phyloP scores from a whole-genome alignment of 805 yeast species.

The Ogataea methylovora region DNA sequence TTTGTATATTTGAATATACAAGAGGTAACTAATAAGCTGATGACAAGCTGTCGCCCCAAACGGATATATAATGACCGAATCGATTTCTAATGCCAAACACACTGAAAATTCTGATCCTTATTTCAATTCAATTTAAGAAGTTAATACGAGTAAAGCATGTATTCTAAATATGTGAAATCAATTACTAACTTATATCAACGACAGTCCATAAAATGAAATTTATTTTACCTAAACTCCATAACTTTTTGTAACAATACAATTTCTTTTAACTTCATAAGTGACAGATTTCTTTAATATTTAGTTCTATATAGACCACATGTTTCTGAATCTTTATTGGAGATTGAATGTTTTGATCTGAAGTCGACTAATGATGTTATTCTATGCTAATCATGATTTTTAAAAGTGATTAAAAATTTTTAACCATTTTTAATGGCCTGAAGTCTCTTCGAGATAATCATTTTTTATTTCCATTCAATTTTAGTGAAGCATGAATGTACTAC shows the following conservation, averaged over 20 bases:
- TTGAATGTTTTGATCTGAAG: background rate
- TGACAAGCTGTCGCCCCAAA: conserved; percentile 74
- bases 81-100: conserved; percentile 58
- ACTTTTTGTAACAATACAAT: no score
- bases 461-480: no score
- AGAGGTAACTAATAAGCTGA: conserved; percentile 35
- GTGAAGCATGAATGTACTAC: no score
- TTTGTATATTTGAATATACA: no score
- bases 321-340: background rate
- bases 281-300: no score
- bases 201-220: no score
- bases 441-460: no score
- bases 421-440: conserved; percentile 2
- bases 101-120: conserved; percentile 54
- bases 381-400: conserved; percentile 56
- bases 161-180: conserved; percentile 30
- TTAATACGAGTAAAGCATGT: conserved; percentile 54
- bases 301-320: no score
- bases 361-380: conserved; percentile 40
- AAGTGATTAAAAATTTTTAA: conserved; percentile 32
- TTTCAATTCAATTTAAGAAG: background rate
- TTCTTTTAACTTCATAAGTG: no score
- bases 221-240: no score
- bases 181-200: no score
- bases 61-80: conserved; percentile 62